Evolutionary conservation across 805 yeast species (phyloP), one percentile per base, ranked within the genome.

Genomic region (Metschnikowia sp.): DNA sequence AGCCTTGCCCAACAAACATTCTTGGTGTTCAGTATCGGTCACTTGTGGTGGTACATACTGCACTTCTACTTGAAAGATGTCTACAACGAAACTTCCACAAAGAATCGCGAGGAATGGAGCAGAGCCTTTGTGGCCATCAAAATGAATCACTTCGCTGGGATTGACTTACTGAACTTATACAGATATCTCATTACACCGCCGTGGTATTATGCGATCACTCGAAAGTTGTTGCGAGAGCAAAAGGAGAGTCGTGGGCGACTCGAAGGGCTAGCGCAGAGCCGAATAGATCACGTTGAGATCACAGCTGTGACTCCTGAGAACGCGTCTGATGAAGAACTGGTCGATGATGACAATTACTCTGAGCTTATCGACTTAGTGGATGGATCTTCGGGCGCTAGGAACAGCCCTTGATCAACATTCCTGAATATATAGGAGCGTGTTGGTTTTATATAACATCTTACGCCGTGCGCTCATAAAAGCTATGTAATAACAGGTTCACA

Each of bases 1-100:
- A 48, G 40, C 8, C 28, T 49, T 10, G 50, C 56, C 9, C 50
- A 54, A 52, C 55, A 53, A 39, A 48, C 50, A 5, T 36, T 54
- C 18, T 39, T 58, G 11, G 59, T 55, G 39, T 48, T 54, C 32
- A 34, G 41, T 1, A 32, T 64, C 11, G 69, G 68, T 7, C 72
- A 68, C 47, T 33, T 59, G 29, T 68, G 70, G 71, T 68, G 72
- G 73, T 68, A 55, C 26, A 15, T 53, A 10, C 52, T 62, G 13
- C 59, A 57, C 31, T 55, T 52, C 44, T 50, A 57, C 45, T 39
- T 57, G 22, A 32, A 44, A 15, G 10, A 37, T 32, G 39, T 36
- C 12, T 18, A 39, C 29, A 40, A 15, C 18, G 45, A 36, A 29
- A 15, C 45, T 19, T 42, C 40, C 11, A 33, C 44, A 3, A 31